Evolutionary conservation across 306 rosid species (phyloP), one percentile per base, ranked within the genome.

Genomic region (Lotus japonicus): DNA sequence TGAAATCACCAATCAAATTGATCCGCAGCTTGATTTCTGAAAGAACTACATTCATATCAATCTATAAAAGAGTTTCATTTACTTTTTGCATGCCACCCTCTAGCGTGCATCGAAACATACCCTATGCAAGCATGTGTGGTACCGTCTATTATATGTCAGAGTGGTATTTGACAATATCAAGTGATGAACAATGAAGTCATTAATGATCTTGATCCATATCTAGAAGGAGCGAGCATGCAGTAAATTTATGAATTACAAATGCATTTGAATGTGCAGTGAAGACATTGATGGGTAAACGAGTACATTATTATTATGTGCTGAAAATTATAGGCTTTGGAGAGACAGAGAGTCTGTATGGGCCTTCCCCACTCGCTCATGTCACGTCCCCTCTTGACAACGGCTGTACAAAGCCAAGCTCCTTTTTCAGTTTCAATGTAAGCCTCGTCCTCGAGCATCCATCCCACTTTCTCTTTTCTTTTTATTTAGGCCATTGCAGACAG

Each of bases 301-400:
- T 70, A 80, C 77, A 63, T 71, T 58, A 41, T 70, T 4, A 28
- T 28, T 31, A 31, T 31, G 81, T 77, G 33, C 71, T 64, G 79
- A 21, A 3, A 21, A 21, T 21, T 21, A 21, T 3, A 21, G 26
- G 26, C 26, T 21, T 21, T 21, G 26, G 26, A 21, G 26, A 3
- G 26, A 21, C 26, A 21, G 2, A 21, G 26, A 21, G 26, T 21
- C 26, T 23, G 58, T 63, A 79, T 78, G 77, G 86, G 79, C 77
- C 81, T 78, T 66, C 76, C 83, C 79, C 80, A 80, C 85, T 77
- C 80, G 11, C 12, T 69, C 78, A 72, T 81, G 95, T 85, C 85
- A 71, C 54, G 92, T 79, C 88, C 69, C 14, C 82, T 74, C 70
- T 77, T 77, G 89, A 77, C 76, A 83, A 62, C 26, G 74, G 69